Evolutionary conservation across 108 stramenopile species (phyloP).

Genomic region (Nitzschia palea): DNA sequence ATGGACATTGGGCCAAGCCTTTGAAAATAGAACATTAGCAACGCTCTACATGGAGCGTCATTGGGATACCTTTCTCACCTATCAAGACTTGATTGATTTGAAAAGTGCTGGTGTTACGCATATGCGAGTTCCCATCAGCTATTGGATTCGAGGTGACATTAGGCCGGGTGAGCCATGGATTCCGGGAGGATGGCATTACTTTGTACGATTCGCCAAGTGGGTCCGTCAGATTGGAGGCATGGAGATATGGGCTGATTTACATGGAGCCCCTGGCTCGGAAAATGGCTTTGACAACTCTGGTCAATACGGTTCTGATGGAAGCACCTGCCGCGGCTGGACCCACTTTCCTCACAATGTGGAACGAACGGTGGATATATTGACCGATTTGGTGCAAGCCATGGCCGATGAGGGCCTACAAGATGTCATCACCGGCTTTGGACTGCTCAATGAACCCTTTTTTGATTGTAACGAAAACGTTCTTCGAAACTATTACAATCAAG

Average conservation of each 20-base stretch:
- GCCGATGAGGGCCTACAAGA: conserved; percentile 40
- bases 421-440: conserved; percentile 74
- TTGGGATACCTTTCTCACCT: conserved; percentile 71
- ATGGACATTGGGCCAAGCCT: conserved; percentile 38
- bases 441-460: conserved; percentile 75
- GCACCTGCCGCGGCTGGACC: conserved; percentile 51
- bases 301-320: conserved; percentile 11
- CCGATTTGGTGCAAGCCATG: conserved; percentile 44
- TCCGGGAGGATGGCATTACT: conserved; percentile 58
- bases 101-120: conserved; percentile 58
- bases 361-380: conserved; percentile 51
- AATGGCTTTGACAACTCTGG: conserved; percentile 80
- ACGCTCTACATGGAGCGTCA: conserved; percentile 61
- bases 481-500: conserved; percentile 51
- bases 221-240: conserved; percentile 44
- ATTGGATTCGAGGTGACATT: conserved; percentile 58
- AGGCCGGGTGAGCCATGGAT: conserved; percentile 52
- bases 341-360: conserved; percentile 35
- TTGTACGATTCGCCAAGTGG: conserved; percentile 57
- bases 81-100: conserved; percentile 43
- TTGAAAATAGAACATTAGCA: conserved; percentile 24
- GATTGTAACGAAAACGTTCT: conserved; percentile 43
- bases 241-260: conserved; percentile 71
- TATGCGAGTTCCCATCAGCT: conserved; percentile 68
- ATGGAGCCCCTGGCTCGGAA: conserved; percentile 70